phyloP scores from a whole-genome alignment of 805 yeast genomes.

The Candida caryicola region DNA sequence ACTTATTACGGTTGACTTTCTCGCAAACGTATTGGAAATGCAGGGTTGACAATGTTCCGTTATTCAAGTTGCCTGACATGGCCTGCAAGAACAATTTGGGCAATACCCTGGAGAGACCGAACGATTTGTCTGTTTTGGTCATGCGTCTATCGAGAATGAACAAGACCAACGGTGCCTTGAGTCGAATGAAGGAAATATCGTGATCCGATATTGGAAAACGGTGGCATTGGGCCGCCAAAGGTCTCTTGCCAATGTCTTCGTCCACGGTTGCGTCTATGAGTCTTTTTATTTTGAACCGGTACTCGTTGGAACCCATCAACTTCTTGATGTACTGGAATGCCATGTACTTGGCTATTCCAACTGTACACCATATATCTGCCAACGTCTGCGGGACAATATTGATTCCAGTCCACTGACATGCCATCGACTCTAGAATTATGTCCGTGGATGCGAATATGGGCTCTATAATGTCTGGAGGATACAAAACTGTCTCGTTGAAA shows the following conservation, averaged over 20 bases:
- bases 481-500: slow-evolving; percentile 58
- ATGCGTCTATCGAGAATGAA: slow-evolving; percentile 84
- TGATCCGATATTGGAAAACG: slow-evolving; percentile 58
- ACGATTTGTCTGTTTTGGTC: slow-evolving; percentile 94
- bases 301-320: slow-evolving; percentile 82
- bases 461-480: slow-evolving; percentile 73
- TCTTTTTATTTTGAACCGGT: slow-evolving; percentile 64
- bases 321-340: slow-evolving; percentile 63
- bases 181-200: slow-evolving; percentile 65
- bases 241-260: slow-evolving; percentile 74
- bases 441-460: slow-evolving; percentile 73
- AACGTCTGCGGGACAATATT: slow-evolving; percentile 77
- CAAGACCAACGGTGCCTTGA: slow-evolving; percentile 84
- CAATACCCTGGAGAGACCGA: slow-evolving; percentile 86
- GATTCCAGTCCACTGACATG: slow-evolving; percentile 92
- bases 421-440: slow-evolving; percentile 61
- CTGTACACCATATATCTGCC: slow-evolving; percentile 84
- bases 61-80: slow-evolving; percentile 88
- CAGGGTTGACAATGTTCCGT: slow-evolving; percentile 70
- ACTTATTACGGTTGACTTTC: slow-evolving; percentile 81
- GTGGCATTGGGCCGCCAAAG: slow-evolving; percentile 70
- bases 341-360: slow-evolving; percentile 86
- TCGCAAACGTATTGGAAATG: slow-evolving; percentile 96
- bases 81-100: slow-evolving; percentile 91
- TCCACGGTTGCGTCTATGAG: slow-evolving; percentile 66